Conservation (phyloP, 2,329 filamentous ascomycete genomes). For the Xylariaceae sp. region DNA sequence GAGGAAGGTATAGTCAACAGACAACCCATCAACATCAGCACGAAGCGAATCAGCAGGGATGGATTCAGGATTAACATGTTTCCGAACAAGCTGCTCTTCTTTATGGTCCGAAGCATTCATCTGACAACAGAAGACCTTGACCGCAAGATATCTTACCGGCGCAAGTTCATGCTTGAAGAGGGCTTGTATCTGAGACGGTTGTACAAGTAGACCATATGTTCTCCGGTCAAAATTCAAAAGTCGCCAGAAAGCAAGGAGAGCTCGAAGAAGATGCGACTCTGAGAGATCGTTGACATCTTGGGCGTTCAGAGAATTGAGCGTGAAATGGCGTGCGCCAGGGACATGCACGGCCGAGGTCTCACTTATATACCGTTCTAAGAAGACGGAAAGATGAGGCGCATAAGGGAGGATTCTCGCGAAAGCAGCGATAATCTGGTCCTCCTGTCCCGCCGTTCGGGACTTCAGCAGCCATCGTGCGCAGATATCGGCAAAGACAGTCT, state of each 20-base stretch:
- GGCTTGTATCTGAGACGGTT: conserved; percentile 60
- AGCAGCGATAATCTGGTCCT: conserved; percentile 55
- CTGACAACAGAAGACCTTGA: conserved; percentile 74
- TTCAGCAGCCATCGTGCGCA: conserved; percentile 70
- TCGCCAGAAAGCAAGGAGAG: conserved; percentile 69
- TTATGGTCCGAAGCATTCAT: conserved; percentile 76
- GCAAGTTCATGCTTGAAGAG: conserved; percentile 58
- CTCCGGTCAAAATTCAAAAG: conserved; percentile 70
- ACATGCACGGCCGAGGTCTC: conserved; percentile 27
- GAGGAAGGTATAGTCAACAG: conserved; percentile 73
- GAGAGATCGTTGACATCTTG: conserved; percentile 12
- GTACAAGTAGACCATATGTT: conserved; percentile 60
- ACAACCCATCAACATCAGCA: conserved; percentile 68
- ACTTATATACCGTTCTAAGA: conserved; percentile 50
- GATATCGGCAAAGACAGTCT: conserved; percentile 71
- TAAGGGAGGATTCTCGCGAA: conserved; percentile 78
- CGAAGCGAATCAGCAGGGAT: conserved; percentile 46
- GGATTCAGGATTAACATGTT: conserved; percentile 53
- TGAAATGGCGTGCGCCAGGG: conserved; percentile 19
- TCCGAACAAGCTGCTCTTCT: conserved; percentile 63
- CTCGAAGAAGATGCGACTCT: conserved; percentile 27
- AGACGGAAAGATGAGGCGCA: conserved; percentile 71
- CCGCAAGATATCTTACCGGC: conserved; percentile 70
- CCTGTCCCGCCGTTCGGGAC: conserved; percentile 35
- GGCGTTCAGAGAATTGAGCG: conserved; percentile 29